phyloP scores from a whole-genome alignment of 2,329 filamentous ascomycete species.

The Scortechinia acanthostroma region DNA sequence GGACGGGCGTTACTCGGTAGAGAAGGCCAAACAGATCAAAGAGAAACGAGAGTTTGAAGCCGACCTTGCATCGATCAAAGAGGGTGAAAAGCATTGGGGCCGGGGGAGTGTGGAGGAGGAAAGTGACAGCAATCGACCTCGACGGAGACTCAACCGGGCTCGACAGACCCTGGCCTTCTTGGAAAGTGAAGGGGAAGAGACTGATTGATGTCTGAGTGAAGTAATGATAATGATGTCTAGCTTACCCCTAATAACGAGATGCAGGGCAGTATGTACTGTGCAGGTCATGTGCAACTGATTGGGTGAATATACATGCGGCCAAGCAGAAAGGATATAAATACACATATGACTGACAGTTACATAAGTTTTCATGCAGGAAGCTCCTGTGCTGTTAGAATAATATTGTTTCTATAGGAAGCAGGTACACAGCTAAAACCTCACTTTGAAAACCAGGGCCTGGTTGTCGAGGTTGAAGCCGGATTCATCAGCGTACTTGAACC shows the following conservation, averaged over 20 bases:
- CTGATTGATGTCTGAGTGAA: not conserved
- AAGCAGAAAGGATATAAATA: too few relatives aligned
- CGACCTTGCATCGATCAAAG: conserved; percentile 54
- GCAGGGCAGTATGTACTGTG: not conserved
- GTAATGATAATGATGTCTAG: too few relatives aligned
- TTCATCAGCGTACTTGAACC: conserved; percentile 43
- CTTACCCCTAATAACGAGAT: too few relatives aligned
- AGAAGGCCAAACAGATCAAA: conserved; percentile 56
- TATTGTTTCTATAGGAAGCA: too few relatives aligned
- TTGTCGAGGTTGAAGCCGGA: conserved; percentile 51
- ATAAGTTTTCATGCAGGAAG: too few relatives aligned
- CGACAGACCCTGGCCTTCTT: not conserved
- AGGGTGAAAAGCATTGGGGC: conserved; percentile 52
- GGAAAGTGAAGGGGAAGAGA: not conserved
- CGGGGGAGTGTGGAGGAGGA: not conserved
- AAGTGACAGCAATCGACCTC: not conserved
- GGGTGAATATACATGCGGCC: too few relatives aligned
- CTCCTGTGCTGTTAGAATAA: too few relatives aligned
- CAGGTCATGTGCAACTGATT: not conserved
- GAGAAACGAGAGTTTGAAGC: conserved; percentile 53
- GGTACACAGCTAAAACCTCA: too few relatives aligned
- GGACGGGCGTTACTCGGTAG: conserved; percentile 53
- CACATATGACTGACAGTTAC: too few relatives aligned
- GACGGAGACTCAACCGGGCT: not conserved
- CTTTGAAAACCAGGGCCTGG: conserved; percentile 57